Percentiles rank a stretch among this genome's conserved stretches.
phyloP scores from a whole-genome alignment of 371 early-diverging fungal genomes.

The Mucor indicus region DNA sequence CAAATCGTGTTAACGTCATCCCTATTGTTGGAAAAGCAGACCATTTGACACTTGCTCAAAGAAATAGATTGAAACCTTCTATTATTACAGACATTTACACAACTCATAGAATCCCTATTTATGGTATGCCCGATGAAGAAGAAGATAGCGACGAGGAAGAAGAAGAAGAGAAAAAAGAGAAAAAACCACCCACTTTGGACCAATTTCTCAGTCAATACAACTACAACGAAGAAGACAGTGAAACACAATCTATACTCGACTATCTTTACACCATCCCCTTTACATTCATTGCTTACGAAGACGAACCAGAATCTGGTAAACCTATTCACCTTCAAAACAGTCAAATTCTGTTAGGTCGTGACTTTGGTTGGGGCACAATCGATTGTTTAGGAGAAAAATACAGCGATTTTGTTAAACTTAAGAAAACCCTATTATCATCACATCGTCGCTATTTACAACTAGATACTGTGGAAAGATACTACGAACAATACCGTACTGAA shows the following conservation, averaged over 20 bases:
- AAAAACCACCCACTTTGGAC: no score
- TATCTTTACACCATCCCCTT: slow-evolving; percentile 67
- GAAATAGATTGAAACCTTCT: slow-evolving; percentile 78
- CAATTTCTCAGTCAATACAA: slow-evolving; percentile 40
- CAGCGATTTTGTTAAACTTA: slow-evolving; percentile 75
- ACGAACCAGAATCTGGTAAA: slow-evolving; percentile 50
- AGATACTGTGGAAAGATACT: slow-evolving; percentile 81
- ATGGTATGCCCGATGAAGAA: slow-evolving; percentile 79
- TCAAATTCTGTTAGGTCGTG: slow-evolving; percentile 71
- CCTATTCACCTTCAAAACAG: slow-evolving; percentile 67
- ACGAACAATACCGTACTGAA: slow-evolving; percentile 89
- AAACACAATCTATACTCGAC: slow-evolving; percentile 49
- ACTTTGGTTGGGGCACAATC: slow-evolving; percentile 98
- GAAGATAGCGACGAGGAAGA: no score
- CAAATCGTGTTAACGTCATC: slow-evolving; percentile 91
- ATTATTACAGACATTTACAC: slow-evolving; percentile 57
- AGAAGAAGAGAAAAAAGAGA: no score
- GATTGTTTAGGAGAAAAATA: slow-evolving; percentile 80
- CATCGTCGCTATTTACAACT: slow-evolving; percentile 83
- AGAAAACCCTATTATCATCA: slow-evolving; percentile 56
- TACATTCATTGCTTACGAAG: slow-evolving; percentile 76
- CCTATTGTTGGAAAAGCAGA: slow-evolving; percentile 98
- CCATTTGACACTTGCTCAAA: slow-evolving; percentile 88
- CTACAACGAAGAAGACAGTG: slow-evolving; percentile 50
- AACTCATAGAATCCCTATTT: slow-evolving; percentile 57